Conservation (phyloP, 2,329 filamentous ascomycete genomes). For the Colletotrichum lindemuthianum region DNA sequence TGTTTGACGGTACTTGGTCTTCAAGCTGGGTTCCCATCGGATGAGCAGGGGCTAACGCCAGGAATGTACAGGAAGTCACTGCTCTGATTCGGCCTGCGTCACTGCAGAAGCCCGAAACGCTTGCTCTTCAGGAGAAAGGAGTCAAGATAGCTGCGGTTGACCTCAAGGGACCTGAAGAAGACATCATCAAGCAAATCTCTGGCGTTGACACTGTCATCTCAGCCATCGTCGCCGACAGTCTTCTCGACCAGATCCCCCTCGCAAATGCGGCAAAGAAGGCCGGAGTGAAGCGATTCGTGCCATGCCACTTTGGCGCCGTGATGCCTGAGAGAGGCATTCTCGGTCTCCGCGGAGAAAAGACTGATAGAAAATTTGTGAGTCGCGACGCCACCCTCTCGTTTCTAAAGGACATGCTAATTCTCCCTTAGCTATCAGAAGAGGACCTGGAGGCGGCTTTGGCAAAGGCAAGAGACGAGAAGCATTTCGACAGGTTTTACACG, state of each 20-base stretch:
- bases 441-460: slow-evolving; percentile 20
- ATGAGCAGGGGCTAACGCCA: neutral
- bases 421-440: neutral
- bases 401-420: too few relatives aligned
- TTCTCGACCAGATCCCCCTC: slow-evolving; percentile 56
- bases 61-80: slow-evolving; percentile 53
- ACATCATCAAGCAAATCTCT: slow-evolving; percentile 27
- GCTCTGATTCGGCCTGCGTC: slow-evolving; percentile 58
- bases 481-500: slow-evolving; percentile 1
- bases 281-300: slow-evolving; percentile 62
- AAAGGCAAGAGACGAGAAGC: slow-evolving; percentile 10
- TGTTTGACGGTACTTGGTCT: too few relatives aligned
- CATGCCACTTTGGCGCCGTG: slow-evolving; percentile 59
- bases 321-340: slow-evolving; percentile 50
- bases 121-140: slow-evolving; percentile 51
- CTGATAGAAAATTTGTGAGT: slow-evolving; percentile 40
- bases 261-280: slow-evolving; percentile 58
- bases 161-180: slow-evolving; percentile 46
- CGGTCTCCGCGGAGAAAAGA: slow-evolving; percentile 52
- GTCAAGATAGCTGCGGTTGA: slow-evolving; percentile 55
- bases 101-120: slow-evolving; percentile 55
- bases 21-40: too few relatives aligned
- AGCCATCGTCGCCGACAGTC: slow-evolving; percentile 47
- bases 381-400: neutral
- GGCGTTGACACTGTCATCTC: slow-evolving; percentile 53